These are phyloP conservation scores for Triticum timopheevii DNA, from an alignment of 176 grass and related monocot genomes.

Conservation along the genomic window DNA sequence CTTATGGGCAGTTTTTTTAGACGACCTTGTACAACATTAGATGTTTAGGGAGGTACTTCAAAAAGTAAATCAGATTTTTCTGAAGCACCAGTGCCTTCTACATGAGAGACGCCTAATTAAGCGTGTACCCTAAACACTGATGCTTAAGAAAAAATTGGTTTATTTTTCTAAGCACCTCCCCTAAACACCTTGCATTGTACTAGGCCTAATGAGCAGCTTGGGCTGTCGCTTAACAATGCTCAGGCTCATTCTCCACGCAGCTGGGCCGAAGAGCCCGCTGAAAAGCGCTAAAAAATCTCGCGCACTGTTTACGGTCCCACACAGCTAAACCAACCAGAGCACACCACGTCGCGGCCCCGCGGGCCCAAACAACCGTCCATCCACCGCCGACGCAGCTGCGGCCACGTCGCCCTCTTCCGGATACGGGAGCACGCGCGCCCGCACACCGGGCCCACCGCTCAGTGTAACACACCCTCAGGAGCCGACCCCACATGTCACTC, in stretches of 20 bases:
- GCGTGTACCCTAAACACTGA: no score
- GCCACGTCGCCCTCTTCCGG: conserved; percentile 28
- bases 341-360: background rate
- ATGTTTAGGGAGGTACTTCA: no score
- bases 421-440: background rate
- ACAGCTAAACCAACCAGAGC: background rate
- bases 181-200: no score
- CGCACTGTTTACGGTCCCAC: background rate
- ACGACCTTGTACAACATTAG: no score
- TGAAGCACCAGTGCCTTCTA: no score
- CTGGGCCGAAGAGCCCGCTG: background rate
- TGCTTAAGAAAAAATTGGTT: no score
- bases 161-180: no score
- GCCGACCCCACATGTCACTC: conserved; percentile 18
- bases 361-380: background rate
- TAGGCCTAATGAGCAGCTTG: background rate
- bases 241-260: no score
- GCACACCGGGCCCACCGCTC: background rate
- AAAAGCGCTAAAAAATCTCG: background rate
- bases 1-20: no score
- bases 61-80: no score
- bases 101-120: no score
- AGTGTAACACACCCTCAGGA: background rate
- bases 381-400: background rate
- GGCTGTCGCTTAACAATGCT: background rate